These are phyloP conservation scores for Pleurotus tuber-regium DNA, from an alignment of 768 basidiomycete genomes.

Conservation along the genomic window DNA sequence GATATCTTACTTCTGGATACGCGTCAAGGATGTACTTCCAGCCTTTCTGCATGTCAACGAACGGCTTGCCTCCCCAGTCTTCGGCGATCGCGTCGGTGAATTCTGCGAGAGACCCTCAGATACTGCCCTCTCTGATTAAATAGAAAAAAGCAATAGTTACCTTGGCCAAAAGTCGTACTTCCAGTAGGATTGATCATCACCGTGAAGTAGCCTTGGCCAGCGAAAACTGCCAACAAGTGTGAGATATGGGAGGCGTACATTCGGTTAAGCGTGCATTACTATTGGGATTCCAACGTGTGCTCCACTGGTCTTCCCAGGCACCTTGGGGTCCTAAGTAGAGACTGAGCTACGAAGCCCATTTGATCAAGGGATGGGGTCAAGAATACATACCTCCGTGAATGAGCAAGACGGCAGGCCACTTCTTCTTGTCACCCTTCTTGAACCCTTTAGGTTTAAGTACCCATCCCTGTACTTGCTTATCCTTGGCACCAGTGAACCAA, in stretches of 20 bases:
- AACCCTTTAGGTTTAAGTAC: conserved; percentile 78
- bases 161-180: conserved; percentile 90
- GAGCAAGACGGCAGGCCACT: conserved; percentile 76
- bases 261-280: conserved; percentile 35
- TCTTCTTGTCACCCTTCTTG: conserved; percentile 59
- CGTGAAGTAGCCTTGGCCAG: conserved; percentile 86
- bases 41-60: conserved; percentile 71
- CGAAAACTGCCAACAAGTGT: conserved; percentile 52
- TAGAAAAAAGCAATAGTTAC: conserved; percentile 29
- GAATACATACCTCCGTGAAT: conserved; percentile 67
- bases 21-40: conserved; percentile 67
- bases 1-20: conserved; percentile 60
- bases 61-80: conserved; percentile 88
- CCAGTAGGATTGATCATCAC: conserved; percentile 93
- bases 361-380: neutral
- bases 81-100: conserved; percentile 78
- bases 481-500: conserved; percentile 84
- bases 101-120: conserved; percentile 36
- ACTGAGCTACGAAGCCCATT: conserved; percentile 5
- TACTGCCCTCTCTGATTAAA: neutral
- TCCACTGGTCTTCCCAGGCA: conserved; percentile 92
- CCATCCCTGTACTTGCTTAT: conserved; percentile 82
- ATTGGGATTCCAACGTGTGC: conserved; percentile 90
- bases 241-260: neutral
- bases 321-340: conserved; percentile 60